phyloP scores from a whole-genome alignment of 306 rosid species.

The Trifolium fragiferum region DNA sequence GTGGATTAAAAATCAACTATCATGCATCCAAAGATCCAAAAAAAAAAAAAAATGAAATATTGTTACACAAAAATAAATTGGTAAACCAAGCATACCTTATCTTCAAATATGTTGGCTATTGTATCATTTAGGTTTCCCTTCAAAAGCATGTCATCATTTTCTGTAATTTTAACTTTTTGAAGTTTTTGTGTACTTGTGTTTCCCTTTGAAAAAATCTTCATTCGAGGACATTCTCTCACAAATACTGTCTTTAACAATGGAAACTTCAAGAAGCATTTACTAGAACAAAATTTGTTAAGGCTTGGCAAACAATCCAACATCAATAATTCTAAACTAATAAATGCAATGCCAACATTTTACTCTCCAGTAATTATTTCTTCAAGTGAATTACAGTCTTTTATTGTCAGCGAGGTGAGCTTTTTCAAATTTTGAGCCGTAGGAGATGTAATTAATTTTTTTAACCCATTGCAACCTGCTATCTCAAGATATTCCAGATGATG shows the following conservation, averaged over 20 bases:
- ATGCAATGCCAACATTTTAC: neutral
- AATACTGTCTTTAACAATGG: neutral
- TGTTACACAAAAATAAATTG: too few species aligned
- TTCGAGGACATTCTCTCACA: constrained; percentile 17
- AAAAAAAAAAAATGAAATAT: too few species aligned
- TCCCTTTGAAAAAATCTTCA: constrained; percentile 3
- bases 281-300: neutral
- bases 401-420: neutral
- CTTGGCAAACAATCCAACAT: neutral
- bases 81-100: constrained; percentile 9
- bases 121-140: neutral
- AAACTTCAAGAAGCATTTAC: neutral
- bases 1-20: too few species aligned
- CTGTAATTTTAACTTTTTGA: neutral
- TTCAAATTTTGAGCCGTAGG: neutral
- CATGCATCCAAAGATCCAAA: too few species aligned
- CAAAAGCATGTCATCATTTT: neutral
- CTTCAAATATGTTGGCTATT: neutral
- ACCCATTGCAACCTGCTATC: neutral
- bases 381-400: neutral
- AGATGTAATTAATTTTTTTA: neutral
- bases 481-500: neutral
- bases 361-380: neutral
- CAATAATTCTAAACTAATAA: neutral
- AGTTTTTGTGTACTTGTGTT: neutral